phyloP scores from a whole-genome alignment of 257 asterid genomes.

The Petunia axillaris region DNA sequence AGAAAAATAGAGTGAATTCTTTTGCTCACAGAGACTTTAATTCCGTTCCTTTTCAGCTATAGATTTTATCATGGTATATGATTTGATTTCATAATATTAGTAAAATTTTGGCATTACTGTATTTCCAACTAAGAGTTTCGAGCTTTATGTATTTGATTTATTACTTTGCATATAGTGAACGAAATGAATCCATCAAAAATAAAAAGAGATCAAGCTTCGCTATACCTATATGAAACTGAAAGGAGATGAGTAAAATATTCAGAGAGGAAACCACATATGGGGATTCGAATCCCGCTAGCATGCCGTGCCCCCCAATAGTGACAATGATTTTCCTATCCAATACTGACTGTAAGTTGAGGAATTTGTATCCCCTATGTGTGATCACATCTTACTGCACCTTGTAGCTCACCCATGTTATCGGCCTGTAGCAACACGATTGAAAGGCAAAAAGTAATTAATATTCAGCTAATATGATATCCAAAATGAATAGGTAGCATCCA shows the following conservation, averaged over 20 bases:
- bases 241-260: conserved; percentile 2
- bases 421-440: conserved; percentile 46
- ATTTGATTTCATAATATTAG: no score
- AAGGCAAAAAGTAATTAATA: neutral
- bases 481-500: no score
- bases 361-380: conserved; percentile 73
- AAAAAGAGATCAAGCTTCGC: conserved; percentile 17
- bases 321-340: conserved; percentile 74
- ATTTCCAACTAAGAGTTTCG: conserved; percentile 51
- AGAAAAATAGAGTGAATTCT: no score
- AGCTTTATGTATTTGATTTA: conserved; percentile 65
- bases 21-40: no score
- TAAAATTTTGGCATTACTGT: no score
- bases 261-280: conserved; percentile 48
- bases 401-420: conserved; percentile 67
- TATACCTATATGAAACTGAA: neutral
- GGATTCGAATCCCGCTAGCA: conserved; percentile 72
- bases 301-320: conserved; percentile 58
- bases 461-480: no score
- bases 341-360: conserved; percentile 80
- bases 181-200: conserved; percentile 38
- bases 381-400: conserved; percentile 83
- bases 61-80: no score
- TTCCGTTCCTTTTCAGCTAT: no score
- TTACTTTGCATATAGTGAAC: conserved; percentile 60